Evolutionary conservation across 805 yeast species (phyloP), one percentile per base, ranked within the genome.

Genomic region (Ogataea zsoltii): DNA sequence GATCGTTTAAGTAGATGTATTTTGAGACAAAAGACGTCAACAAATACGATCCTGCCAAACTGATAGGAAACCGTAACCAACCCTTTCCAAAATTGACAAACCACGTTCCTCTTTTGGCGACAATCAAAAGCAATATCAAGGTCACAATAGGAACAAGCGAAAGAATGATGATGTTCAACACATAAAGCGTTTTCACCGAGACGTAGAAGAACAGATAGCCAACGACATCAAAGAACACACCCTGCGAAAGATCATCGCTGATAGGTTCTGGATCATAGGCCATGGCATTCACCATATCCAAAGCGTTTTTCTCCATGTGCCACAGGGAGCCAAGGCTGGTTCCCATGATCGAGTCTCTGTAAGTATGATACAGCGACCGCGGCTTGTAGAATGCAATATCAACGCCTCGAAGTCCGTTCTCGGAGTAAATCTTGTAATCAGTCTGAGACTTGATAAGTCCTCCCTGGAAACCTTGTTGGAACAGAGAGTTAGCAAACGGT

Each of bases 361-460:
- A 66, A 1, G 97, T 91, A 60, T 91, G 97, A 56, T 91, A 91
- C 33, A 87, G 65, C 41, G 86, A 79, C 57, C 97, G 76, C 18
- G 96, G 96, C 57, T 81, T 84, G 62, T 79, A 89, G 63, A 91
- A 91, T 1, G 97, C 96, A 55, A 91, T 78, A 65, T 91, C 97
- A 59, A 90, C 74, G 10, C 97, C 97, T 52, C 96, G 74, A 41
- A 88, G 61, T 0, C 94, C 96, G 40, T 76, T 66, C 44, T 76
- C 74, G 35, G 68, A 63, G 61, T 89, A 91, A 3, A 88, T 80
- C 50, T 80, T 77, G 64, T 85, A 91, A 61, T 91, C 97, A 1
- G 97, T 91, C 65, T 89, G 92, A 53, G 95, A 85, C 44, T 75
- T 75, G 28, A 91, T 79, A 23, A 84, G 61, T 14, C 88, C 80